Evolutionary conservation across 352 stramenopile species (phyloP), one percentile per base, ranked within the genome.

Genomic region (Phytopythium delawarense): DNA sequence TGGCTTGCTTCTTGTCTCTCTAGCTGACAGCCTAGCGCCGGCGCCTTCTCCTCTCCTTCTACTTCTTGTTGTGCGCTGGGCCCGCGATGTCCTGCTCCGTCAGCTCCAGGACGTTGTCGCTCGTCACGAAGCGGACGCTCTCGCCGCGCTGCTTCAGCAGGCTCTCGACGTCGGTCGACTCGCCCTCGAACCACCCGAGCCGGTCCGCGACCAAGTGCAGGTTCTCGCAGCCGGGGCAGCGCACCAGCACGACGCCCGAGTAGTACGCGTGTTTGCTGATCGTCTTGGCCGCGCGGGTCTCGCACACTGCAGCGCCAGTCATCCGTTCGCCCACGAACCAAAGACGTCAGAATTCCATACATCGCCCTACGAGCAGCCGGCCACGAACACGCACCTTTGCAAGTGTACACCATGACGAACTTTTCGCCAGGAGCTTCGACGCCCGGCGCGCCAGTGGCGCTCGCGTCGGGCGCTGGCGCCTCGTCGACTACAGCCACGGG

Each of bases 391-490:
- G 23, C 59, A 88, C 78, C 78, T 5, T 68, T 96, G 68, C 98
- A 99, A 18, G 98, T 99, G 72, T 98, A 99, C 9, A 99, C 67
- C 70, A 99, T 99, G 15, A 98, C 96, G 57, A 99, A 94, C 66
- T 98, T 98, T 16, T 97, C 92, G 23, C 83, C 86, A 3, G 89
- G 78, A 4, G 93, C 93, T 62, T 96, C 73, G 28, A 87, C 73
- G 12, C 84, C 86, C 4, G 84, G 84, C 12, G 72, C 75, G 23
- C 74, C 73, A 20, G 72, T 64, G 42, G 70, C 34, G 11, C 37
- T 35, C 18, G 9, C 37, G 18, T 35, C 37, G 23, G n/a, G 16
- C 52, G 52, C 52, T 18, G 52, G 9, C 11, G 20, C 13, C 7
- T 28, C 52, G 34, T 44, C 34, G n/a, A 18, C 53, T 18, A 21